Evolutionary conservation across 495 filamentous ascomycete species (phyloP).

Genomic region (Podospora bellae-mahoneyi): DNA sequence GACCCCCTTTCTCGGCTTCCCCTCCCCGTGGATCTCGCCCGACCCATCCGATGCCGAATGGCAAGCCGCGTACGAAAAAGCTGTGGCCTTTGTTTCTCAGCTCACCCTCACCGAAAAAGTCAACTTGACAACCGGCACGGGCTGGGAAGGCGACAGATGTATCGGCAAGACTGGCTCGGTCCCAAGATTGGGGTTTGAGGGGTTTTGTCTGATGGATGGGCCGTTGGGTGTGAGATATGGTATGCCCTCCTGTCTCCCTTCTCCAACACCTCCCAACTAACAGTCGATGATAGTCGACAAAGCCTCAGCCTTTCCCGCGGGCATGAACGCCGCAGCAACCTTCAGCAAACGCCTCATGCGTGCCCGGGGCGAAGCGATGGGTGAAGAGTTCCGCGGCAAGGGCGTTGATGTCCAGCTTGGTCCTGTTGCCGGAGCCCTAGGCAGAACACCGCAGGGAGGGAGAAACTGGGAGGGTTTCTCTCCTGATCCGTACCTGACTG

Average conservation of each 20-base stretch:
- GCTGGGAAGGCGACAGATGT: conserved; percentile 69
- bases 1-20: neutral
- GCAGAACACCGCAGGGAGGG: conserved; percentile 58
- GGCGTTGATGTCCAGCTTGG: conserved; percentile 55
- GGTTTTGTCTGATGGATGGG: conserved; percentile 50
- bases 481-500: conserved; percentile 58
- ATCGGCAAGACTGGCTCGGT: conserved; percentile 68
- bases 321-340: conserved; percentile 71
- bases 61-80: neutral
- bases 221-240: conserved; percentile 46
- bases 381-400: conserved; percentile 59
- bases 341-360: conserved; percentile 65
- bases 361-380: conserved; percentile 55
- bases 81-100: conserved; percentile 57
- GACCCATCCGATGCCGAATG: neutral
- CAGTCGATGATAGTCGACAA: neutral
- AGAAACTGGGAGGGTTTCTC: conserved; percentile 68
- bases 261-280: too few relatives aligned
- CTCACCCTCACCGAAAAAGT: conserved; percentile 87
- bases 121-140: conserved; percentile 74
- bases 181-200: conserved; percentile 43
- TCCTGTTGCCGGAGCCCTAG: conserved; percentile 52
- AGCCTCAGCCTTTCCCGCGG: conserved; percentile 66
- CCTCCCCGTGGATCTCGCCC: neutral
- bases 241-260: neutral